These are phyloP conservation scores for Sphagnum tenellum DNA, from an alignment of 225 moss, liverwort and hornwort genomes.

Conservation along the genomic window DNA sequence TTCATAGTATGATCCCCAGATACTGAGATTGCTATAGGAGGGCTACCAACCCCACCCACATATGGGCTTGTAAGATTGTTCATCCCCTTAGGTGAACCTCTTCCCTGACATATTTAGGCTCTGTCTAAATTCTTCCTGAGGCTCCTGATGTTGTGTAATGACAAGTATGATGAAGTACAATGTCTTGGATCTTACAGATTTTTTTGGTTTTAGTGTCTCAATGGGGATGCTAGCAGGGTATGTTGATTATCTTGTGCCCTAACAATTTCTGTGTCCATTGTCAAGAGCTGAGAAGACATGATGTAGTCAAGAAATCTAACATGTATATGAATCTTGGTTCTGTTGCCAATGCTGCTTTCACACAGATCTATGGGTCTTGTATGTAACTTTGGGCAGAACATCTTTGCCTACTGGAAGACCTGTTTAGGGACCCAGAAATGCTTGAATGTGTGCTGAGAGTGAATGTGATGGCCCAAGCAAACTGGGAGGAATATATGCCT, in stretches of 20 bases:
- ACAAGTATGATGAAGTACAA: neutral
- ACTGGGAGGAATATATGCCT: slow-evolving; percentile 59
- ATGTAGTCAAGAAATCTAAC: too few species aligned
- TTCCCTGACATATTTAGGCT: neutral
- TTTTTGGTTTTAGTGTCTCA: neutral
- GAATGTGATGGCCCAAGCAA: slow-evolving; percentile 50
- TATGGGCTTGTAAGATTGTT: slow-evolving; percentile 32
- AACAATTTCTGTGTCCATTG: too few species aligned
- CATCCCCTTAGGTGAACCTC: slow-evolving; percentile 63
- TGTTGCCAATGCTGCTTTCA: neutral
- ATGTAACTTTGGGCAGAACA: slow-evolving; percentile 80
- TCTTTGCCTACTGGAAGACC: slow-evolving; percentile 31
- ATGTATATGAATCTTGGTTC: too few species aligned
- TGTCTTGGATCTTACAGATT: neutral
- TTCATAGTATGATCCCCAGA: slow-evolving; percentile 78
- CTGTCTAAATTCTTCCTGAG: neutral
- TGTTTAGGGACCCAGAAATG: slow-evolving; percentile 38
- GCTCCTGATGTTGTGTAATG: neutral
- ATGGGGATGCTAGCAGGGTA: too few species aligned
- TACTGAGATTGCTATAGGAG: slow-evolving; percentile 85
- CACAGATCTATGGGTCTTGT: slow-evolving; percentile 66
- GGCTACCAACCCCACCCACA: slow-evolving; percentile 59
- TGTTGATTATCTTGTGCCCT: too few species aligned
- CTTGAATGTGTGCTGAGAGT: slow-evolving; percentile 54
- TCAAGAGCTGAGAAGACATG: too few species aligned